Base-by-base conservation (phyloP, 169 alveolate species). In the Miamiensis avidus region DNA sequence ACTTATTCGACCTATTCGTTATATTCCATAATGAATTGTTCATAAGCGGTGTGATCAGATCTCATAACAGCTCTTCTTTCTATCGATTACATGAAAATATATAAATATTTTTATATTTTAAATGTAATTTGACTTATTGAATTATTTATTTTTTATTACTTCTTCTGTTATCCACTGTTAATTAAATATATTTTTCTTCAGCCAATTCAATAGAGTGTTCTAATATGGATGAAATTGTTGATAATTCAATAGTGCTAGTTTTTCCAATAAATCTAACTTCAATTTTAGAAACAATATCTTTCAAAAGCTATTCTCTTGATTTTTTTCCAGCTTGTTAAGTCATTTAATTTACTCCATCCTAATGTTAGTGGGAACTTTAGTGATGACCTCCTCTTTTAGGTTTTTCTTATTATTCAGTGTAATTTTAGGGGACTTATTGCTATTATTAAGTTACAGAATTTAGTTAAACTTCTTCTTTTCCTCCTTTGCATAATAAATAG, bases 41-140 rank as follows among this genome's bases (percentile, higher is more conserved):
- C n/a, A 33, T 82, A 82, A 30, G 29, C 20, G 1, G 0, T 6
- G 1, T 27, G 25, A 20, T 31, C 0, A 1, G 78, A 31, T 33
- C 33, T 82, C 27, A 76, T 65, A 16, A 69, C 25, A 1, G 20
- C 79, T 82, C 86, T 82, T 82, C 86, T 82, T 33, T 32, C 86
- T 82, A 72, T 29, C 27, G 69, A 11, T 49, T 49, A 11, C 20
- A 11, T 11, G 4, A 11, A 49, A 49, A 49, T 11, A 49, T 49
- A 11, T 49, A 49, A 49, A n/a, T n/a, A n/a, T n/a, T n/a, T n/a
- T n/a, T n/a, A n/a, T n/a, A n/a, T n/a, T n/a, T n/a, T n/a, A n/a
- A n/a, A n/a, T n/a, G n/a, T n/a, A n/a, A n/a, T n/a, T n/a, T n/a
- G n/a, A n/a, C n/a, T n/a, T n/a, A n/a, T n/a, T n/a, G n/a, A n/a